A percentile compares a stretch with the other conserved stretches of the same genome.
phyloP scores from a whole-genome alignment of 139 green algal genomes.

The Zygnema cylindricum region DNA sequence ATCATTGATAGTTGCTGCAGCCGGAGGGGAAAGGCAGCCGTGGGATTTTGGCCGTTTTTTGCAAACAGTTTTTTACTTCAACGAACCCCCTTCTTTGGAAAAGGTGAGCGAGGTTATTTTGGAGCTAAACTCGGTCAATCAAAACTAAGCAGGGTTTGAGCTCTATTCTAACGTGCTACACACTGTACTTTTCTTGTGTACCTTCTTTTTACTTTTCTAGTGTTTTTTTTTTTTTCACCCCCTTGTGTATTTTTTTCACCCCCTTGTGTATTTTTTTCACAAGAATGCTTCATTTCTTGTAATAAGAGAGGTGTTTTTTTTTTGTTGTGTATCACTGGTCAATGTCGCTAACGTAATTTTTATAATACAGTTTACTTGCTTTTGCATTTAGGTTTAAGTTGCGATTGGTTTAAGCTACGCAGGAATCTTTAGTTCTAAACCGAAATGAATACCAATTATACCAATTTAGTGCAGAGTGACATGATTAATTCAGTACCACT shows the following conservation, averaged over 20 bases:
- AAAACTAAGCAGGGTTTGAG: too few relatives aligned
- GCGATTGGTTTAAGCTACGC: background rate
- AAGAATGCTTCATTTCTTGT: background rate
- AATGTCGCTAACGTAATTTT: too few relatives aligned
- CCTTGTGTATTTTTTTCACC: too few relatives aligned
- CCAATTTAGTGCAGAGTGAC: background rate
- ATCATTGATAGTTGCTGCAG: background rate
- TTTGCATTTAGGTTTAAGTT: background rate
- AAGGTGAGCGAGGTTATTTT: background rate
- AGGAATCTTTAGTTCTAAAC: background rate
- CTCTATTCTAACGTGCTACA: too few relatives aligned
- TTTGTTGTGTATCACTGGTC: background rate
- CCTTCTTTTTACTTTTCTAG: too few relatives aligned
- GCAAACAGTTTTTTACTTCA: conserved; percentile 81
- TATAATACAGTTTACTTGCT: too few relatives aligned
- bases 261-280: too few relatives aligned
- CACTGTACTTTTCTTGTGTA: too few relatives aligned
- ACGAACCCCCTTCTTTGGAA: conserved; percentile 65
- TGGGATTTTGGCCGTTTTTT: conserved; percentile 86
- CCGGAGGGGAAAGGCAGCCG: conserved; percentile 60
- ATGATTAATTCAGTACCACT: background rate
- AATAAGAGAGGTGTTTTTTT: background rate
- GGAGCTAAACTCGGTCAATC: too few relatives aligned
- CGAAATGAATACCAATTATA: too few relatives aligned
- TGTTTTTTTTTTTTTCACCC: too few relatives aligned